Percentiles rank a stretch among this genome's conserved stretches.
Conservation (phyloP, 441 rosid genomes). For the Melastoma candidum region DNA sequence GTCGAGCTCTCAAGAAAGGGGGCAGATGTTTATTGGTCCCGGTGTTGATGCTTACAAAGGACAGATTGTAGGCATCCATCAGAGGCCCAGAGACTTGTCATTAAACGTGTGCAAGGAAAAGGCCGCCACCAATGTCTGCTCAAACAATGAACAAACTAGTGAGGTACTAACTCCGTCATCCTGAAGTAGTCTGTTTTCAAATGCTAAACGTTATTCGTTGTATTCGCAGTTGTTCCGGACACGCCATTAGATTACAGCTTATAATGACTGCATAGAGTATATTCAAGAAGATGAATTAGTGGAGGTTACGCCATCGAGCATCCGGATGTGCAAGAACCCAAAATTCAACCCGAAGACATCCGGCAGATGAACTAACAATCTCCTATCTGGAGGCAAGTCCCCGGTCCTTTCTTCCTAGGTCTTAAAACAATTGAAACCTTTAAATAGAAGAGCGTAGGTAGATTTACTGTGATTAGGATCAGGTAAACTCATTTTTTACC, state of each 20-base stretch:
- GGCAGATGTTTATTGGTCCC: conserved; percentile 79
- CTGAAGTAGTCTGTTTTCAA: not conserved
- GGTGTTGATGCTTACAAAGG: conserved; percentile 85
- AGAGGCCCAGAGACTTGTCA: conserved; percentile 78
- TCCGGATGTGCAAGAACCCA: conserved; percentile 86
- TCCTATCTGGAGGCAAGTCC: too few species aligned
- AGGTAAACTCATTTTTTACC: too few species aligned
- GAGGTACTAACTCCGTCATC: conserved; percentile 1
- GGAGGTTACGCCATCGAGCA: conserved; percentile 72
- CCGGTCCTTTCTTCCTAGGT: too few species aligned
- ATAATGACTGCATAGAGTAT: conserved; percentile 89
- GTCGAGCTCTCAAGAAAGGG: conserved; percentile 80
- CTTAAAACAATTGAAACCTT: too few species aligned
- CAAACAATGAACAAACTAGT: conserved; percentile 89
- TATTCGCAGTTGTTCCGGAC: conserved; percentile 71
- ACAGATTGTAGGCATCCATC: conserved; percentile 92
- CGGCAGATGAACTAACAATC: too few species aligned
- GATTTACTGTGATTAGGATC: too few species aligned
- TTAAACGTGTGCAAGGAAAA: conserved; percentile 94
- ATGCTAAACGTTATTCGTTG: not conserved
- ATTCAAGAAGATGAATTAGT: conserved; percentile 96
- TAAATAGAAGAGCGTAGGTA: too few species aligned
- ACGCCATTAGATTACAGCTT: conserved; percentile 75
- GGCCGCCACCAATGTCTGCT: conserved; percentile 87
- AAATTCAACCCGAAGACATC: conserved; percentile 46